Conservation (phyloP, 352 stramenopile genomes). For the Pythium brachiatum region DNA sequence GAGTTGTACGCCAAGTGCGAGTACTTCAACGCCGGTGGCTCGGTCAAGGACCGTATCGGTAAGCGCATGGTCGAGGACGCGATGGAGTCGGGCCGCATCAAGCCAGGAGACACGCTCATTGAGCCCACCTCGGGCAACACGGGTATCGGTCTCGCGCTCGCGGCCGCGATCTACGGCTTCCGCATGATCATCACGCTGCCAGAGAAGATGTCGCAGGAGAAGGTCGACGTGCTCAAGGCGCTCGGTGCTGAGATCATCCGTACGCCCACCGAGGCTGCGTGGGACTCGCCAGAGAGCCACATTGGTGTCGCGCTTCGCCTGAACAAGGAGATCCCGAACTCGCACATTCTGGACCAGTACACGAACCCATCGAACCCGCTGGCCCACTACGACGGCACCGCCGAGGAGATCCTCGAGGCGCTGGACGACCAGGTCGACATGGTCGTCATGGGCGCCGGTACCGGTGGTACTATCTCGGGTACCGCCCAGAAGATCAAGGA, state of each 20-base stretch:
- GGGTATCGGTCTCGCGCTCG: constrained; percentile 96
- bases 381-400: constrained; percentile 95
- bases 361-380: constrained; percentile 96
- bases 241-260: constrained; percentile 95
- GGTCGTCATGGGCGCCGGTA: constrained; percentile 93
- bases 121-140: constrained; percentile 97
- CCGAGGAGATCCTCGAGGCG: constrained; percentile 93
- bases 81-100: constrained; percentile 84
- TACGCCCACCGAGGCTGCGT: constrained; percentile 95
- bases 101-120: constrained; percentile 92
- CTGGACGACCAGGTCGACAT: constrained; percentile 94
- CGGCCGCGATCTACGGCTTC: constrained; percentile 96
- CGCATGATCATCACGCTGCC: constrained; percentile 91
- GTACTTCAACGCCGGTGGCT: constrained; percentile 93
- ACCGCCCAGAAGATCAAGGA: constrained; percentile 94
- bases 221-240: constrained; percentile 95
- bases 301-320: constrained; percentile 93
- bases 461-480: constrained; percentile 94
- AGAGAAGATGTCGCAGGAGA: constrained; percentile 98
- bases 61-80: constrained; percentile 88
- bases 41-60: constrained; percentile 88
- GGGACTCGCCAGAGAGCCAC: constrained; percentile 94
- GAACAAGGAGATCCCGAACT: constrained; percentile 94
- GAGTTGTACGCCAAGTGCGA: constrained; percentile 95
- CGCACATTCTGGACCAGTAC: constrained; percentile 96